phyloP scores from a whole-genome alignment of 805 yeast species.

The Lachancea mirantina region DNA sequence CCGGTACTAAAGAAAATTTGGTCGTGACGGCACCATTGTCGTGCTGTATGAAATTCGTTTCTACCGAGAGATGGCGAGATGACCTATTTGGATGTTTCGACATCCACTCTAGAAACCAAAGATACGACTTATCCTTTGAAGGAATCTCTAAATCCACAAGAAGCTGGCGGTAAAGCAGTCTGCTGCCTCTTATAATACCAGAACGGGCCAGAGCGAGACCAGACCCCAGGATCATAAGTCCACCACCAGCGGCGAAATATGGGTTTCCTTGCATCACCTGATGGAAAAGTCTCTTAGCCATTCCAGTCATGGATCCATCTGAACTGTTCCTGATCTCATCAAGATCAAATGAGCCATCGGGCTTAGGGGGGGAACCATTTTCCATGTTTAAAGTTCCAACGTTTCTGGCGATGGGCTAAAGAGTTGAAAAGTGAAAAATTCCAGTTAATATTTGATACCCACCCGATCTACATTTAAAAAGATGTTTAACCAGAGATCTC shows the following conservation, averaged over 20 bases:
- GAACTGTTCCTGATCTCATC: slow-evolving; percentile 10
- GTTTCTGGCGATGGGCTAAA: background rate
- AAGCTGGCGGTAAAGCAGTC: slow-evolving; percentile 70
- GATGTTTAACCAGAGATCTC: background rate
- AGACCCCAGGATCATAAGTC: slow-evolving; percentile 92
- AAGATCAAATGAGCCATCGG: slow-evolving; percentile 7
- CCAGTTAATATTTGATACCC: no score
- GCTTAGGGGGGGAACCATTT: background rate
- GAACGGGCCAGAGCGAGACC: slow-evolving; percentile 70
- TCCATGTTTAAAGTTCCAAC: background rate
- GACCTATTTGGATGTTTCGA: slow-evolving; percentile 65
- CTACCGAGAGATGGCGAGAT: slow-evolving; percentile 83
- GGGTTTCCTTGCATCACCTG: slow-evolving; percentile 68
- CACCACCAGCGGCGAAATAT: slow-evolving; percentile 98
- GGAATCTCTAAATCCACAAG: slow-evolving; percentile 90
- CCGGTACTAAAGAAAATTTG: slow-evolving; percentile 87
- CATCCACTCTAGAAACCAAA: slow-evolving; percentile 98
- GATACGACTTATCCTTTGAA: slow-evolving; percentile 84
- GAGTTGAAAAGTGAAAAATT: no score
- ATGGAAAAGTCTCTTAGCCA: slow-evolving; percentile 36
- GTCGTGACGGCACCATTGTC: slow-evolving; percentile 89
- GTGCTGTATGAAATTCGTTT: slow-evolving; percentile 79
- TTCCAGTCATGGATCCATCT: slow-evolving; percentile 23
- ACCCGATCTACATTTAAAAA: no score
- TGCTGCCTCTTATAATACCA: slow-evolving; percentile 55